Evolutionary conservation across 257 asterid genomes (phyloP), one percentile per base, ranked within the genome.

Genomic region (Solanum bukasovii): DNA sequence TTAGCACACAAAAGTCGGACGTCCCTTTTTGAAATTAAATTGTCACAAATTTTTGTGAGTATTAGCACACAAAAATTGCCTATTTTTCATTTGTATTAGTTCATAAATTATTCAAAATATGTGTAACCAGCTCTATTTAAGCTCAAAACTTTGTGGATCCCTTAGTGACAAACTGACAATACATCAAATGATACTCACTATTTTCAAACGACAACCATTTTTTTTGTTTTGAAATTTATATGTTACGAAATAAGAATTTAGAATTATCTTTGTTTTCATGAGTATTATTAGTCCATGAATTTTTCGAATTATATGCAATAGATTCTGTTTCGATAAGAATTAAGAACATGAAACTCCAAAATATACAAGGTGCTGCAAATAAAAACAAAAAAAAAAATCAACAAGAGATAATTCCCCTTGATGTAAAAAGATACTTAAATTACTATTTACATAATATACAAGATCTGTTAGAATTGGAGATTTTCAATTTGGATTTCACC

Each of bases 231-330:
- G 3, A 52, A 52, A 52, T 16, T 52, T 52, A 6, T 52, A 52
- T 52, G 63, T 52, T 9, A 52, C 23, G 4, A 16, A 16, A 52
- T 52, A 16, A 52, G 21, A 52, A 16, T 16, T 52, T 18, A 16
- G 0, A 1, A 23, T 9, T 63, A 23, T 63, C 13, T 63, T 63
- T 0, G 0, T 63, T 23, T 63, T 63, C 31, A 23, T 1, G 71
- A 18, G 31, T 9, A 5, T 9, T 63, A n/a, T 63, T 63, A 63
- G 3, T 63, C 13, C 6, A 63, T 0, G 31, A 63, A 23, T 23
- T 63, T 0, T 63, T 63, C 0, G 70, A n/a, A 52, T 6, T 52
- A 63, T 63, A n/a, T 61, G 29, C 6, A 0, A 23, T 9, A 13
- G 13, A 61, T 13, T 61, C 13, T 61, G 29, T 61, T n/a, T 23